Evolutionary conservation across 495 filamentous ascomycete genomes (phyloP).

Genomic region (Hyphodiscus hymeniophilus): DNA sequence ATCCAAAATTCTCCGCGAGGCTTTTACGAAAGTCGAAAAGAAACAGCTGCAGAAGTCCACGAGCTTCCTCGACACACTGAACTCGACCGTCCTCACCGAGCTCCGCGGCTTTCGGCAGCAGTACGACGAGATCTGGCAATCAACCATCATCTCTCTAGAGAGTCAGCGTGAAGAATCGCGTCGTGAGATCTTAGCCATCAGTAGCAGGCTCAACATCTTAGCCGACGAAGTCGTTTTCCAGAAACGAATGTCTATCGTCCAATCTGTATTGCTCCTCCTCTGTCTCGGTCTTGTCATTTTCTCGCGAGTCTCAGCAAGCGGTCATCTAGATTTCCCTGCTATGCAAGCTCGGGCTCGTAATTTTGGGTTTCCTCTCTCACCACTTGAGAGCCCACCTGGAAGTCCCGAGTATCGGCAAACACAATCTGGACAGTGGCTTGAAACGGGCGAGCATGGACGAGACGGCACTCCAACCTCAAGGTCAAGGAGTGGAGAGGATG

Average conservation of each 20-base stretch:
- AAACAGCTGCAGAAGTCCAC: conserved; percentile 78
- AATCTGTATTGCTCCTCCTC: conserved; percentile 76
- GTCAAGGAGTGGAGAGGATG: conserved; percentile 8
- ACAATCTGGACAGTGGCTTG: conserved; percentile 11
- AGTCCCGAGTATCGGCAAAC: conserved; percentile 5
- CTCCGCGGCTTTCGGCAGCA: conserved; percentile 70
- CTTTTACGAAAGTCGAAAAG: conserved; percentile 84
- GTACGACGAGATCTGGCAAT: conserved; percentile 96
- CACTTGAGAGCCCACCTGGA: conserved; percentile 14
- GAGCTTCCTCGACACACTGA: conserved; percentile 72
- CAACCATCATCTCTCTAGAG: conserved; percentile 85
- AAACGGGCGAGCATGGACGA: conserved; percentile 6
- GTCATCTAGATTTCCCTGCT: conserved; percentile 10
- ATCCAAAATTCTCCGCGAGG: conserved; percentile 82
- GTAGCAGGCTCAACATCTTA: conserved; percentile 69
- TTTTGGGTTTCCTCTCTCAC: neutral
- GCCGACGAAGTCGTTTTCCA: conserved; percentile 95
- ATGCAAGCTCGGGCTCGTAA: conserved; percentile 11
- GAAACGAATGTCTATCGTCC: conserved; percentile 86
- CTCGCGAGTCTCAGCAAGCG: conserved; percentile 31
- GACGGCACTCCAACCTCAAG: conserved; percentile 6
- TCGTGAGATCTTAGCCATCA: conserved; percentile 74
- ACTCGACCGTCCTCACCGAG: conserved; percentile 79
- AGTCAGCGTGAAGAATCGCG: conserved; percentile 73
- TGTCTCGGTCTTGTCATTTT: conserved; percentile 88